phyloP scores from a whole-genome alignment of 2,329 filamentous ascomycete genomes.

The Fusarium buharicum region DNA sequence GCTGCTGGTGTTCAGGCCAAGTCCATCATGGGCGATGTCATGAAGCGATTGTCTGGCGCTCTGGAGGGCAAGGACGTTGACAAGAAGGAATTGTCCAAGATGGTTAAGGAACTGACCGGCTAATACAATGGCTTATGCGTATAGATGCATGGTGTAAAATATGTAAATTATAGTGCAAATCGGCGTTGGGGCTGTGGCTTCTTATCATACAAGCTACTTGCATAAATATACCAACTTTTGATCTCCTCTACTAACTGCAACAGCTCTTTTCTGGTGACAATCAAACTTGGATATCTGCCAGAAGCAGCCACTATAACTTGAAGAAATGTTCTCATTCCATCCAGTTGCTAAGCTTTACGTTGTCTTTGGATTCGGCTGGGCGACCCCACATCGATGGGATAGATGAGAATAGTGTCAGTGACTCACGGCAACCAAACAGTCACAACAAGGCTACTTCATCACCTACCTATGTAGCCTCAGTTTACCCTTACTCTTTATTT shows the following conservation, averaged over 20 bases:
- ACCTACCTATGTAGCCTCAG: neutral
- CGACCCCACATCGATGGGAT: constrained; percentile 5
- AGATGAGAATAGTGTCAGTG: constrained; percentile 22
- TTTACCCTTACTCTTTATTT: neutral
- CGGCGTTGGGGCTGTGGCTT: constrained; percentile 16
- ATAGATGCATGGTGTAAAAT: constrained; percentile 34
- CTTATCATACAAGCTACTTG: constrained; percentile 22
- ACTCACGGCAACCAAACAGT: constrained; percentile 8
- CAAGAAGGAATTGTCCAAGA: constrained; percentile 66
- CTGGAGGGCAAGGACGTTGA: constrained; percentile 74
- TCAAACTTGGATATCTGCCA: neutral
- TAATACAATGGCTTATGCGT: constrained; percentile 10
- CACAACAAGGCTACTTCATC: neutral
- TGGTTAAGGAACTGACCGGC: constrained; percentile 65
- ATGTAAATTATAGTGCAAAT: constrained; percentile 39
- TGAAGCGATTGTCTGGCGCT: constrained; percentile 68
- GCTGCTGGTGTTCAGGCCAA: constrained; percentile 58
- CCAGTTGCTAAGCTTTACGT: neutral
- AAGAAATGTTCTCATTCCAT: too few species aligned
- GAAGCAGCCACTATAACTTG: too few species aligned
- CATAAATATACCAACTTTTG: constrained; percentile 5
- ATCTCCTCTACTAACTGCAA: neutral
- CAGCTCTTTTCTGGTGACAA: neutral
- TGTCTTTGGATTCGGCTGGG: neutral
- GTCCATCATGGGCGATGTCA: constrained; percentile 66